Evolutionary conservation across 345 rosid genomes (phyloP).

Genomic region (Citrus australasica): DNA sequence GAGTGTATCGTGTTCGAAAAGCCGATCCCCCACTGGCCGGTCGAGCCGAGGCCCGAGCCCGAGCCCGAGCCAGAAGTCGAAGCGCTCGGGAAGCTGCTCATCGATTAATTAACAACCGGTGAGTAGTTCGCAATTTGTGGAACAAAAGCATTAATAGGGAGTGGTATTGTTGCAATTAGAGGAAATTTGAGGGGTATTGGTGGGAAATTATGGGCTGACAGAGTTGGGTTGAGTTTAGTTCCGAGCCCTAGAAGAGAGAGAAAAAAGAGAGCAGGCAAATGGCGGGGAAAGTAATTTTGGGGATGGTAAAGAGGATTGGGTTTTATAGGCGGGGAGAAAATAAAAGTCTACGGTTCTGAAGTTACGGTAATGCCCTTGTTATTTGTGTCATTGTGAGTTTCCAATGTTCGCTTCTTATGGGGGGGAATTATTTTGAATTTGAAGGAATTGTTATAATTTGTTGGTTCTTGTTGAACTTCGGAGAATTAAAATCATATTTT

Average conservation of each 20-base stretch:
- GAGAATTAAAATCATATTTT: too few relatives aligned
- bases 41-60: slow-evolving; percentile 2
- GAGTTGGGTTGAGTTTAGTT: slow-evolving; percentile 12
- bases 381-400: neutral
- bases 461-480: too few relatives aligned
- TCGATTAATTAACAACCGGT: slow-evolving; percentile 34
- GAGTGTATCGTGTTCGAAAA: slow-evolving; percentile 89
- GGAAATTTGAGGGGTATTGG: slow-evolving; percentile 15
- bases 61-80: slow-evolving; percentile 43
- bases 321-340: neutral
- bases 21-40: slow-evolving; percentile 62
- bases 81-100: slow-evolving; percentile 49
- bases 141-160: slow-evolving; percentile 34
- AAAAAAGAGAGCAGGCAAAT: slow-evolving; percentile 32
- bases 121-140: slow-evolving; percentile 18
- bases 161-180: slow-evolving; percentile 15
- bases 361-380: slow-evolving; percentile 10
- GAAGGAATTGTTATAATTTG: neutral
- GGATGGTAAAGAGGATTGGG: neutral
- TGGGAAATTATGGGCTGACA: slow-evolving; percentile 25
- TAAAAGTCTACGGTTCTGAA: neutral
- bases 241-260: slow-evolving; percentile 44
- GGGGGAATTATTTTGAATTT: neutral
- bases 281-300: slow-evolving; percentile 69
- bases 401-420: too few relatives aligned